Evolutionary conservation across 1,139 yeast species (phyloP).

Genomic region (Candida glucosophila): DNA sequence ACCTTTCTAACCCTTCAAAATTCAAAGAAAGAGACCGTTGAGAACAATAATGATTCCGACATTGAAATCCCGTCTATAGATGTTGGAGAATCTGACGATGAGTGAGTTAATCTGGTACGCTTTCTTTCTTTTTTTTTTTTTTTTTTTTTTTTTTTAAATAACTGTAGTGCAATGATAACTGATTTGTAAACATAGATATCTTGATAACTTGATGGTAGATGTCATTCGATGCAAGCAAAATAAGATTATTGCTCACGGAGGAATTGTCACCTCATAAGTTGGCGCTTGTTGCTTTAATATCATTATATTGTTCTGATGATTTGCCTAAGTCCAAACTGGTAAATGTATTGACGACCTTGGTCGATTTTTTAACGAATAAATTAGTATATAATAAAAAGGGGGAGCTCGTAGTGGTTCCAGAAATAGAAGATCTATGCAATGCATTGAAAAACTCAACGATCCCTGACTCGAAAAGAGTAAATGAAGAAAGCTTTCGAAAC

Average conservation of each 20-base stretch:
- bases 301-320: conserved; percentile 13
- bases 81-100: no score
- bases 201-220: no score
- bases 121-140: no score
- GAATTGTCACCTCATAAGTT: conserved; percentile 29
- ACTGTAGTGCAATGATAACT: no score
- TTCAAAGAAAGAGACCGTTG: no score
- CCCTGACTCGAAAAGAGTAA: conserved; percentile 1
- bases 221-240: no score
- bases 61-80: no score
- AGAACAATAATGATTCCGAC: no score
- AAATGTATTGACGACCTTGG: conserved; percentile 11
- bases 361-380: conserved; percentile 17
- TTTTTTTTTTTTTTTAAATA: no score
- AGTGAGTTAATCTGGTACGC: no score
- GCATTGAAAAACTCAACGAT: conserved; percentile 5
- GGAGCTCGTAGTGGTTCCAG: conserved; percentile 20
- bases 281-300: conserved; percentile 16
- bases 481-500: conserved; percentile 5
- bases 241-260: conserved; percentile 17
- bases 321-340: conserved; percentile 8
- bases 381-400: conserved; percentile 15
- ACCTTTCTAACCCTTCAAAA: no score
- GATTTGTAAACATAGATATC: no score
- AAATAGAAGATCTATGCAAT: conserved; percentile 17